phyloP scores from a whole-genome alignment of 106 monocot genomes.

The Dendrobium catenatum region DNA sequence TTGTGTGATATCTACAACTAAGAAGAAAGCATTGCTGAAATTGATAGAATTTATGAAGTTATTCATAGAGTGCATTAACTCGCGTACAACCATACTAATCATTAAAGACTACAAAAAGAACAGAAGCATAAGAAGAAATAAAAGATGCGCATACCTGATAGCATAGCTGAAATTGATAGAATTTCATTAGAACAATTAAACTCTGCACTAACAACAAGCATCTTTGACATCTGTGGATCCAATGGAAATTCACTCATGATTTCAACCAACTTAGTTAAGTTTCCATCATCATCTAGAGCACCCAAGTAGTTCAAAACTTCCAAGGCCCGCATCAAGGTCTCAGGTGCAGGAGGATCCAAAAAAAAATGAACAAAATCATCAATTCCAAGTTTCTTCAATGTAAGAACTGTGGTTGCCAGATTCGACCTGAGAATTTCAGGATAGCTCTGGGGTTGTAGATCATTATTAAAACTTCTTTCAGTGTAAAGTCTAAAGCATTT shows the following conservation, averaged over 20 bases:
- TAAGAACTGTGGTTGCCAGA: conserved; percentile 52
- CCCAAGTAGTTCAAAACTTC: conserved; percentile 58
- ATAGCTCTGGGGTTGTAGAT: conserved; percentile 56
- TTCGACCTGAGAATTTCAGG: conserved; percentile 80
- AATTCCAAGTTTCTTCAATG: conserved; percentile 70
- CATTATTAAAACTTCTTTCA: conserved; percentile 53
- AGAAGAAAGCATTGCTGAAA: too few species aligned
- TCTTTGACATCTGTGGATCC: conserved; percentile 55
- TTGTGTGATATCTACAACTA: too few species aligned
- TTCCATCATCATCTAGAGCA: conserved; percentile 58
- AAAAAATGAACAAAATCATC: conserved; percentile 73
- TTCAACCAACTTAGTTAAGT: conserved; percentile 31
- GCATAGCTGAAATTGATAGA: conserved; percentile 46
- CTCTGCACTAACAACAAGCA: conserved; percentile 34
- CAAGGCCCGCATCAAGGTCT: conserved; percentile 60
- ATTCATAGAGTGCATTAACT: too few species aligned
- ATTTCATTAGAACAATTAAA: conserved; percentile 52
- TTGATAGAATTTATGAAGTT: too few species aligned
- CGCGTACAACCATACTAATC: background rate
- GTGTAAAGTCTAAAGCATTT: conserved; percentile 81
- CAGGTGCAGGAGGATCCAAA: conserved; percentile 77
- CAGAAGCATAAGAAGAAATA: background rate
- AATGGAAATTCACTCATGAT: conserved; percentile 51
- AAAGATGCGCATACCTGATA: conserved; percentile 28
- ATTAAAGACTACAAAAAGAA: background rate